phyloP scores from a whole-genome alignment of 2,329 filamentous ascomycete genomes.

The Trichoderma citrinoviride region DNA sequence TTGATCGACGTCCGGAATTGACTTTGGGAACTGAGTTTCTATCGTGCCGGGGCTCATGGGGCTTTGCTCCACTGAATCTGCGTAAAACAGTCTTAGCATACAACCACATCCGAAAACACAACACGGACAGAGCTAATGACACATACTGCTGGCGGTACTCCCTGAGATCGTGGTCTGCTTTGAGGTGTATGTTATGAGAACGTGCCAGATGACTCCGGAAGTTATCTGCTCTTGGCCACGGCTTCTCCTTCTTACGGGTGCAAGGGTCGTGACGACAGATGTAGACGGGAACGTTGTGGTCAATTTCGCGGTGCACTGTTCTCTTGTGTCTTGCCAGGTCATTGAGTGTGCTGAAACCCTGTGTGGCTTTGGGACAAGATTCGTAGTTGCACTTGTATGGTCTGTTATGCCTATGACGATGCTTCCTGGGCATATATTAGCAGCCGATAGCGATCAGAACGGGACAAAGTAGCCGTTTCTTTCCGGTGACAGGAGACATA shows the following conservation, averaged over 20 bases:
- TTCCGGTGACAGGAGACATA: slow-evolving; percentile 34
- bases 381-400: slow-evolving; percentile 59
- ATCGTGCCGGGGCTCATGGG: slow-evolving; percentile 25
- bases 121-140: background rate
- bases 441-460: background rate
- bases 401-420: slow-evolving; percentile 67
- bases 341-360: slow-evolving; percentile 73
- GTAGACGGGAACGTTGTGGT: slow-evolving; percentile 27
- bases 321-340: slow-evolving; percentile 78
- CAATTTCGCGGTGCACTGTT: slow-evolving; percentile 62
- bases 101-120: background rate
- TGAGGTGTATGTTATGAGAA: slow-evolving; percentile 54
- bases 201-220: slow-evolving; percentile 75
- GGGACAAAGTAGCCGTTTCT: no score
- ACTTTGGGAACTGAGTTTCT: slow-evolving; percentile 27
- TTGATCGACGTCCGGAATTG: slow-evolving; percentile 20
- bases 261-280: slow-evolving; percentile 31
- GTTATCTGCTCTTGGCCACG: slow-evolving; percentile 81
- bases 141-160: slow-evolving; percentile 33
- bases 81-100: background rate
- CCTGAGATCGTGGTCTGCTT: slow-evolving; percentile 40
- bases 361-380: slow-evolving; percentile 52
- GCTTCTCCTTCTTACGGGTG: slow-evolving; percentile 47
- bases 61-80: background rate
- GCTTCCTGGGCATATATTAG: slow-evolving; percentile 59